Evolutionary conservation across 139 green algal species (phyloP).

Genomic region (Chlorella sp.): DNA sequence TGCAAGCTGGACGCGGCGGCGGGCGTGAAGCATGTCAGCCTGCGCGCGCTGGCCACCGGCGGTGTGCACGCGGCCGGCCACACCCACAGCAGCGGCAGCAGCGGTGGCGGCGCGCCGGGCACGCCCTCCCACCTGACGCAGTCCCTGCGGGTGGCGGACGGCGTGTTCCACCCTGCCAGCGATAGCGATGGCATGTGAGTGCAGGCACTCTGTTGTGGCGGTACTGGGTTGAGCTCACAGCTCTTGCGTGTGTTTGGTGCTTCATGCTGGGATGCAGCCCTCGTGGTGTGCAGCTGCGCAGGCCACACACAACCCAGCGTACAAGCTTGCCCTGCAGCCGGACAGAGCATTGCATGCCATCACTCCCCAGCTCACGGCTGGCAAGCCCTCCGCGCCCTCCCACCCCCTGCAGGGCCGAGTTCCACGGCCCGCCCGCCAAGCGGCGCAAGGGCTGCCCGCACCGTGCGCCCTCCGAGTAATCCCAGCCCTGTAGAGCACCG

Average conservation of each 20-base stretch:
- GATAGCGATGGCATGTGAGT: slow-evolving; percentile 41
- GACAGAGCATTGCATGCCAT: no score
- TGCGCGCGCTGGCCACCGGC: background rate
- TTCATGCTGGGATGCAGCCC: no score
- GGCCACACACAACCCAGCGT: background rate
- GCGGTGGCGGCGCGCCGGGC: slow-evolving; percentile 16
- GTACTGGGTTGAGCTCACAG: no score
- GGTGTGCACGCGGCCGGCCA: background rate
- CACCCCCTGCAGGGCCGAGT: slow-evolving; percentile 6
- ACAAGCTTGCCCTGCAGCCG: no score
- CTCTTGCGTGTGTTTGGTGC: background rate
- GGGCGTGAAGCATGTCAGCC: slow-evolving; percentile 17
- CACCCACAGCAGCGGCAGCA: slow-evolving; percentile 34
- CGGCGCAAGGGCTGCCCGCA: slow-evolving; percentile 38
- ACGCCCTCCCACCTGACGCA: slow-evolving; percentile 23
- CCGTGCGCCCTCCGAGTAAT: slow-evolving; percentile 12
- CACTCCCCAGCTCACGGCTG: no score
- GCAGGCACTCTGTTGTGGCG: background rate
- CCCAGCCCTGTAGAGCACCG: background rate
- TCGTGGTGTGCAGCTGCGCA: background rate
- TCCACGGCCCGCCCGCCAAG: slow-evolving; percentile 23
- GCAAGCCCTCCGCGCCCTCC: no score
- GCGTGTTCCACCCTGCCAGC: background rate
- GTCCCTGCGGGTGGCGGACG: background rate
- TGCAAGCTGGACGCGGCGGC: slow-evolving; percentile 52